Conservation (phyloP, 2,329 filamentous ascomycete species). For the Colletotrichum sp. region DNA sequence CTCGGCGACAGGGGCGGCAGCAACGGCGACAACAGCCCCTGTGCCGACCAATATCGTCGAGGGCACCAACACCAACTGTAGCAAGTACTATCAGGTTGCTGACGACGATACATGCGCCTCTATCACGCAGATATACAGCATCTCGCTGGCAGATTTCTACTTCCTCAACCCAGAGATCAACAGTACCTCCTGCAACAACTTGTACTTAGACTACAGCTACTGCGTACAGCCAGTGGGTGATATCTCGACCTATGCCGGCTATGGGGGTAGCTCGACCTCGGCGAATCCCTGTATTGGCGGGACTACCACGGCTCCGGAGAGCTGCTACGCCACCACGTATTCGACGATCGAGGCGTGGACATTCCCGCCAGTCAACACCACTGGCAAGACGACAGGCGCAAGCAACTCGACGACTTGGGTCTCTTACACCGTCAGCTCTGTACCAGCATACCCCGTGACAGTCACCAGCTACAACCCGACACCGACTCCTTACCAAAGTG, state of each 20-base stretch:
- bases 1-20: not conserved
- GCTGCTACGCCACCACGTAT: not conserved
- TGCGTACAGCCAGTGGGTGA: slow-evolving; percentile 11
- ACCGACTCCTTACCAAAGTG: not conserved
- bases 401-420: not conserved
- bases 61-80: not conserved
- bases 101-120: not conserved
- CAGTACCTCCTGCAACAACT: not conserved
- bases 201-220: not conserved
- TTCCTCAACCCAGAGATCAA: not conserved
- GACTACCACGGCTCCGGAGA: not conserved
- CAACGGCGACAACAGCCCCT: not conserved
- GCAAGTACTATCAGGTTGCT: not conserved
- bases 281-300: not conserved
- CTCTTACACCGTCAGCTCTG: not conserved
- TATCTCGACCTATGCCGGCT: slow-evolving; percentile 3
- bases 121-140: not conserved
- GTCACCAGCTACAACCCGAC: not conserved
- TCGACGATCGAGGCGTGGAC: not conserved
- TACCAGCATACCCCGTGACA: not conserved
- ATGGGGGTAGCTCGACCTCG: not conserved
- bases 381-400: not conserved
- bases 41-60: not conserved
- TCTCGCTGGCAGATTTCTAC: not conserved
- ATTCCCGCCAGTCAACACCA: not conserved